A percentile compares a stretch with the other conserved stretches of the same genome.
Evolutionary conservation across 1,284 basidiomycete genomes (phyloP).

Genomic region (Boletus austroedulis): DNA sequence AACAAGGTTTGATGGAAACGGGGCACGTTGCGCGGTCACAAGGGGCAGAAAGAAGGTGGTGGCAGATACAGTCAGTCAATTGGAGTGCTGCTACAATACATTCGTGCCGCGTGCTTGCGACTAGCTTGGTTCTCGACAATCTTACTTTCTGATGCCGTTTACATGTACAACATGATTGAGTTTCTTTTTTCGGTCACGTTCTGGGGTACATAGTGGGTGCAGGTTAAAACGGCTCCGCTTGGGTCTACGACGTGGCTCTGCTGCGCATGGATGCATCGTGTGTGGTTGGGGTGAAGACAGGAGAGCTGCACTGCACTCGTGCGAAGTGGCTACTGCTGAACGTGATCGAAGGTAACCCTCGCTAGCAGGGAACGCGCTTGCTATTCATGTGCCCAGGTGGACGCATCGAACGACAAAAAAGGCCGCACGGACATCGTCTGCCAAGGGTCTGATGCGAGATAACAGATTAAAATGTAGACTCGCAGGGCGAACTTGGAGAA

Average conservation of each 20-base stretch:
- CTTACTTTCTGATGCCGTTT: not conserved
- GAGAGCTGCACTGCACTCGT: not conserved
- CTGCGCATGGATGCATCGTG: no score
- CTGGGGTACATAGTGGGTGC: constrained; percentile 21
- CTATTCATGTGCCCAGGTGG: not conserved
- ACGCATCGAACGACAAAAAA: constrained; percentile 4
- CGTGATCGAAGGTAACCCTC: constrained; percentile 8
- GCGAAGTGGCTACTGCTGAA: not conserved
- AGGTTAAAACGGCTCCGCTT: constrained; percentile 18
- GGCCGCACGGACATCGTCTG: constrained; percentile 19
- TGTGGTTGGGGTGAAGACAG: not conserved
- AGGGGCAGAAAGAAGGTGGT: constrained; percentile 10
- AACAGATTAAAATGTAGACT: not conserved
- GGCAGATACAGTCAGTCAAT: constrained; percentile 15
- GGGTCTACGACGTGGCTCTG: no score
- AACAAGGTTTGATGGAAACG: constrained; percentile 31
- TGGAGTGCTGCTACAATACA: not conserved
- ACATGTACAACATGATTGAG: not conserved
- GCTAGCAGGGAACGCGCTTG: not conserved
- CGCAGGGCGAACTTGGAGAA: constrained; percentile 9
- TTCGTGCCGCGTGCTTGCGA: no score
- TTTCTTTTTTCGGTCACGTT: constrained; percentile 30
- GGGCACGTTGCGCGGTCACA: constrained; percentile 13
- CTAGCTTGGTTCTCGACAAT: no score
- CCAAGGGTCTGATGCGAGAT: constrained; percentile 21